phyloP scores from a whole-genome alignment of 352 stramenopile genomes.

The Pythium aquatile region DNA sequence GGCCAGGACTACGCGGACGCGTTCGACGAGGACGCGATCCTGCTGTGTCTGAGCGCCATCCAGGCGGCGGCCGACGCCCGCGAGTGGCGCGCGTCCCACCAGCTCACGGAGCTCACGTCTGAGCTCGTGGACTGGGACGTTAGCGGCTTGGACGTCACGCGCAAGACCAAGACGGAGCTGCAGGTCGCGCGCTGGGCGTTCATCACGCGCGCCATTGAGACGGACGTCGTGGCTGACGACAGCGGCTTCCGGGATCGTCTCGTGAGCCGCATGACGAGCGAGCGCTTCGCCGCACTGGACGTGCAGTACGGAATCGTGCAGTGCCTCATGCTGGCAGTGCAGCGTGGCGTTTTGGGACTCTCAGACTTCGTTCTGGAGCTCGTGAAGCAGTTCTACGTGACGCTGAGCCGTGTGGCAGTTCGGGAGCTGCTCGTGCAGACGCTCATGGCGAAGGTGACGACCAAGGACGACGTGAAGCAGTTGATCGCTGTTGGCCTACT shows the following conservation, averaged over 20 bases:
- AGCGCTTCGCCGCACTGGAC: slow-evolving; percentile 27
- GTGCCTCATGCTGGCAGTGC: not conserved
- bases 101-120: slow-evolving; percentile 13
- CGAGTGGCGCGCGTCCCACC: slow-evolving; percentile 3
- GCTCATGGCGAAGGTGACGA: slow-evolving; percentile 31
- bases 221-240: not conserved
- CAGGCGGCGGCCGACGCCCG: slow-evolving; percentile 11
- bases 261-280: slow-evolving; percentile 12
- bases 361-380: slow-evolving; percentile 34
- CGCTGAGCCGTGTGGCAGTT: slow-evolving; percentile 27
- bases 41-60: slow-evolving; percentile 24
- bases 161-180: slow-evolving; percentile 17
- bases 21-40: slow-evolving; percentile 23
- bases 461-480: slow-evolving; percentile 53
- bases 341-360: slow-evolving; percentile 18
- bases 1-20: slow-evolving; percentile 16
- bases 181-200: slow-evolving; percentile 20
- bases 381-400: slow-evolving; percentile 79
- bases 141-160: slow-evolving; percentile 3
- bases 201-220: slow-evolving; percentile 11
- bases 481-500: slow-evolving; percentile 38
- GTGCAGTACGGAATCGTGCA: slow-evolving; percentile 23
- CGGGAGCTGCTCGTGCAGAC: slow-evolving; percentile 35
- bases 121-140: slow-evolving; percentile 26
- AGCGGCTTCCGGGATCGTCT: not conserved